Evolutionary conservation across 176 grass and related monocot species (phyloP).

Genomic region (Tuctoria greenei): DNA sequence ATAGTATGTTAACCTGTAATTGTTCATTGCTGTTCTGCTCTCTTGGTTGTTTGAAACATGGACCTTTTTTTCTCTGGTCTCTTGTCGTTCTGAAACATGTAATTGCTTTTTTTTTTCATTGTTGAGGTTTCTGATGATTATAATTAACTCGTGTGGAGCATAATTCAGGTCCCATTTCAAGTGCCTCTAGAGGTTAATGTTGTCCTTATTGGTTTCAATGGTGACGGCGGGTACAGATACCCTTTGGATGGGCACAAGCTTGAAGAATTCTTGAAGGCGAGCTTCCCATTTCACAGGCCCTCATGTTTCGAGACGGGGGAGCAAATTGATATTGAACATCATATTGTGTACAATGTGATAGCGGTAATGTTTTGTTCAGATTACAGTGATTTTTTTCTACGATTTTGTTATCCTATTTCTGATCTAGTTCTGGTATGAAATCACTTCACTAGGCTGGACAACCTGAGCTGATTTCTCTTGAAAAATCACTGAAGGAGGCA

Average conservation of each 20-base stretch:
- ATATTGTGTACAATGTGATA: constrained; percentile 92
- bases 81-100: not conserved
- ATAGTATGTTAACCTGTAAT: constrained; percentile 13
- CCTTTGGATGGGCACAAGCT: constrained; percentile 73
- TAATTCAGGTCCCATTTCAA: constrained; percentile 97
- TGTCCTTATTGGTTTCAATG: constrained; percentile 93
- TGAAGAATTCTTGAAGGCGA: constrained; percentile 80
- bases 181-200: constrained; percentile 97
- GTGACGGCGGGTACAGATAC: constrained; percentile 91
- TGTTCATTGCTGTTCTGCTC: not conserved
- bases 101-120: not conserved
- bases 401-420: constrained; percentile 18
- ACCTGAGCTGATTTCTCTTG: constrained; percentile 91
- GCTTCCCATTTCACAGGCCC: constrained; percentile 87
- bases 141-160: constrained; percentile 17
- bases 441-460: constrained; percentile 75
- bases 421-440: constrained; percentile 24
- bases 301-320: constrained; percentile 93
- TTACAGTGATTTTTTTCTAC: not conserved
- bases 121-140: not conserved
- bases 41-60: not conserved
- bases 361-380: constrained; percentile 53
- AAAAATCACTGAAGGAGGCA: constrained; percentile 82
- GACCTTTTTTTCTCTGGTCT: not conserved
- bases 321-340: constrained; percentile 99